Evolutionary conservation across 192 early-diverging fungal species (phyloP).

Genomic region (Funneliformis mosseae): DNA sequence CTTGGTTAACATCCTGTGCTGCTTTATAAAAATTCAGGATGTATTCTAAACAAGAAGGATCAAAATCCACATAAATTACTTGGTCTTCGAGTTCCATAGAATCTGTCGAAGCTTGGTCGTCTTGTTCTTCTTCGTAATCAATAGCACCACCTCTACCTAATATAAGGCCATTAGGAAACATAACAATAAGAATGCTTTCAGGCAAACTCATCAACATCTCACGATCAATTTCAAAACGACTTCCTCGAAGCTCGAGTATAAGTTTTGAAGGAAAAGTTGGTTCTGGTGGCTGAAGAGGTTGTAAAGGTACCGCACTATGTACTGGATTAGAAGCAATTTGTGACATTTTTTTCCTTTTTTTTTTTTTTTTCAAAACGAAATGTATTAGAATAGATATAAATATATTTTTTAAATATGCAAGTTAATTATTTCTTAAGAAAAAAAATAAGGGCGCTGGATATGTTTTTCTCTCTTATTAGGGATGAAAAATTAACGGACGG

Average conservation of each 20-base stretch:
- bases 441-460: no score
- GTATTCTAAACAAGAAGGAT: slow-evolving; percentile 55
- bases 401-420: no score
- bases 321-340: slow-evolving; percentile 25
- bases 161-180: slow-evolving; percentile 65
- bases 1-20: slow-evolving; percentile 47
- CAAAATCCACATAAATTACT: slow-evolving; percentile 58
- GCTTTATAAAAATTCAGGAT: slow-evolving; percentile 52
- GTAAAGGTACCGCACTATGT: slow-evolving; percentile 9
- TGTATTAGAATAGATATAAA: no score
- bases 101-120: slow-evolving; percentile 43
- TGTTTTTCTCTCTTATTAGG: no score
- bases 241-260: slow-evolving; percentile 60
- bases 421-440: no score
- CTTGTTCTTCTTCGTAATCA: slow-evolving; percentile 41
- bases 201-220: slow-evolving; percentile 59
- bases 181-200: slow-evolving; percentile 61
- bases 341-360: slow-evolving; percentile 32
- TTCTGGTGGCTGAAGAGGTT: slow-evolving; percentile 25
- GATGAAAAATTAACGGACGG: no score
- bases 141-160: slow-evolving; percentile 39
- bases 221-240: slow-evolving; percentile 56
- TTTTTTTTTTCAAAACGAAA: no score
- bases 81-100: slow-evolving; percentile 50
- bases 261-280: slow-evolving; percentile 51